Evolutionary conservation across 768 basidiomycete species (phyloP).

Genomic region (Lanmaoa rubissima): DNA sequence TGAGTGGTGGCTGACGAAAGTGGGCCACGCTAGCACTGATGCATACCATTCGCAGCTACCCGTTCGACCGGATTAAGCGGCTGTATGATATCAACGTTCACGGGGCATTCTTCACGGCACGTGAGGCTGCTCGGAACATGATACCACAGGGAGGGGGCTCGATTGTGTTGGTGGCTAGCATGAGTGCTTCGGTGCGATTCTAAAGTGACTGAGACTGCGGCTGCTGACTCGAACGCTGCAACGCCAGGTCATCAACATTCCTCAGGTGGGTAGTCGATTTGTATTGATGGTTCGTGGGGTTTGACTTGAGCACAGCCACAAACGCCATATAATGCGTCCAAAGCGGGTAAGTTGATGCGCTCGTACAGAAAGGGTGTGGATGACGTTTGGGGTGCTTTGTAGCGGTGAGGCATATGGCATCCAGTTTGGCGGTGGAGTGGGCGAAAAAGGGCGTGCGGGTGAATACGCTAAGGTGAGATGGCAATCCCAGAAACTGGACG

Average conservation of each 20-base stretch:
- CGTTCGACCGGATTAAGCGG: slow-evolving; percentile 77
- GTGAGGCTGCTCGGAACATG: slow-evolving; percentile 93
- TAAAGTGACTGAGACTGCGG: not conserved
- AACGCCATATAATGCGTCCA: slow-evolving; percentile 95
- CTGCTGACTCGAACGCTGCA: slow-evolving; percentile 13
- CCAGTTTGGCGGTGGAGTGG: slow-evolving; percentile 94
- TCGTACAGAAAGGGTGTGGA: not conserved
- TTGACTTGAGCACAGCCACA: slow-evolving; percentile 53
- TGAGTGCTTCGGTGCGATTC: slow-evolving; percentile 78
- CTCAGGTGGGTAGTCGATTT: slow-evolving; percentile 53
- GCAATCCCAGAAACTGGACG: not conserved
- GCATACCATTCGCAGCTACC: slow-evolving; percentile 55
- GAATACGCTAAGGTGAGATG: slow-evolving; percentile 65
- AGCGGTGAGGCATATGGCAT: slow-evolving; percentile 94
- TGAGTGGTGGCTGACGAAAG: slow-evolving; percentile 39
- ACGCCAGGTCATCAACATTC: slow-evolving; percentile 78
- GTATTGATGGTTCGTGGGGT: not conserved
- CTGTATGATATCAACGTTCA: slow-evolving; percentile 94
- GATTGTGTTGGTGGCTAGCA: slow-evolving; percentile 84
- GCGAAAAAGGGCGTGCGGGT: slow-evolving; percentile 86
- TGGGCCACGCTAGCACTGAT: slow-evolving; percentile 9
- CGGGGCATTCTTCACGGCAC: slow-evolving; percentile 92
- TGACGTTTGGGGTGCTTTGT: slow-evolving; percentile 8
- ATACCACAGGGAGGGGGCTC: slow-evolving; percentile 75
- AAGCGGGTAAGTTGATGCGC: slow-evolving; percentile 58